phyloP scores from a whole-genome alignment of 257 asterid genomes.

The Solanum corneliomulleri region DNA sequence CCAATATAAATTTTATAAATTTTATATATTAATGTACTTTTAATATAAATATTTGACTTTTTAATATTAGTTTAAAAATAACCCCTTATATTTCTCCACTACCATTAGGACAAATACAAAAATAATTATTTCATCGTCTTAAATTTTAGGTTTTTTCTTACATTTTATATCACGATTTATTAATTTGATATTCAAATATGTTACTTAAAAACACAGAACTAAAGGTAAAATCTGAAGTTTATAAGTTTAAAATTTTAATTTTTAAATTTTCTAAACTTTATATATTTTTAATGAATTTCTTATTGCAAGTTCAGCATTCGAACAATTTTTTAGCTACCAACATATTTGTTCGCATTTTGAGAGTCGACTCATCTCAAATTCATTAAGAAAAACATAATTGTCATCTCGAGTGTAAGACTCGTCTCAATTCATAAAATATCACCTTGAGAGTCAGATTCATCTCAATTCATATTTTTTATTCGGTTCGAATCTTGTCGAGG shows the following conservation, averaged over 20 bases:
- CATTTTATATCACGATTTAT: background rate
- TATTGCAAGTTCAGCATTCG: background rate
- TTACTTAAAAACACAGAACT: rapidly evolving
- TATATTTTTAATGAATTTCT: background rate
- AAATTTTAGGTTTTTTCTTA: background rate
- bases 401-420: too few relatives aligned
- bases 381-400: background rate
- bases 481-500: background rate
- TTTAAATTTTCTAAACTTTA: background rate
- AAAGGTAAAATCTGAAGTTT: too few relatives aligned
- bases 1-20: too few relatives aligned
- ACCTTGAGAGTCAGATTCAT: background rate
- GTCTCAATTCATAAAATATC: too few relatives aligned
- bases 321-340: background rate
- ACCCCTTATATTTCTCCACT: background rate
- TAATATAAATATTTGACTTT: too few relatives aligned
- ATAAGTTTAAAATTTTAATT: background rate
- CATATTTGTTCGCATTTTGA: background rate
- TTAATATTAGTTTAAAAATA: background rate
- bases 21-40: too few relatives aligned
- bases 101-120: background rate
- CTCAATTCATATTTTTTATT: background rate
- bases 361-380: background rate
- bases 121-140: background rate
- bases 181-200: background rate